Evolutionary conservation across 2,329 filamentous ascomycete genomes (phyloP).

Genomic region (Cordyceps tenuipes): DNA sequence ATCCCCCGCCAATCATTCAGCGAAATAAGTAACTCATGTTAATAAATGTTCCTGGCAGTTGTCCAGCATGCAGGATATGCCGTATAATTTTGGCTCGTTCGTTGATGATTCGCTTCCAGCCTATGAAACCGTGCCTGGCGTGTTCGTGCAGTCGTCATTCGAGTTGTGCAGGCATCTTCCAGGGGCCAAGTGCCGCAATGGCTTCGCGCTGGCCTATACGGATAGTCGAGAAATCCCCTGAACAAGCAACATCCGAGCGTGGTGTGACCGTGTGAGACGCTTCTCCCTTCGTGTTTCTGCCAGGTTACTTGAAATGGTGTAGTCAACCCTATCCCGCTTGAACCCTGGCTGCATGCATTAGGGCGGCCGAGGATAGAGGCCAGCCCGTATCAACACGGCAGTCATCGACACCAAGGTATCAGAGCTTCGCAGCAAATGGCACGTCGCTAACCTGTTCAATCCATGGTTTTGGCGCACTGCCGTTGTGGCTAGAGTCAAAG

Average conservation of each 20-base stretch:
- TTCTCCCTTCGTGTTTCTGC: neutral
- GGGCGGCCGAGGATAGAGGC: neutral
- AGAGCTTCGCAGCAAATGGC: neutral
- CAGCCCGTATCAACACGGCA: neutral
- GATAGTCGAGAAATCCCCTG: no score
- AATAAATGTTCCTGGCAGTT: neutral
- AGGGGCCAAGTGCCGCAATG: neutral
- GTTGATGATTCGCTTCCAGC: neutral
- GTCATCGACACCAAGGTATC: neutral
- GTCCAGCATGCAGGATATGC: neutral
- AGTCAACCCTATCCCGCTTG: neutral
- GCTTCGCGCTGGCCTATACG: neutral
- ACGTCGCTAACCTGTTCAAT: neutral
- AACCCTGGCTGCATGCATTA: slow-evolving; percentile 4
- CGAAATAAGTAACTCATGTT: no score
- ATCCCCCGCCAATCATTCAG: neutral
- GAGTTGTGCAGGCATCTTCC: no score
- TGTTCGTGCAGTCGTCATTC: no score
- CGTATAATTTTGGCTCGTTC: neutral
- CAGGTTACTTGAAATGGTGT: slow-evolving; percentile 10
- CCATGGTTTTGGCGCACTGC: neutral
- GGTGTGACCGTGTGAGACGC: neutral
- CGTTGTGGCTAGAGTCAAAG: neutral
- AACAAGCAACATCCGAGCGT: neutral
- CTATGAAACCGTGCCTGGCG: neutral